phyloP scores from a whole-genome alignment of 2,329 filamentous ascomycete genomes.

The Cadophora sp. region DNA sequence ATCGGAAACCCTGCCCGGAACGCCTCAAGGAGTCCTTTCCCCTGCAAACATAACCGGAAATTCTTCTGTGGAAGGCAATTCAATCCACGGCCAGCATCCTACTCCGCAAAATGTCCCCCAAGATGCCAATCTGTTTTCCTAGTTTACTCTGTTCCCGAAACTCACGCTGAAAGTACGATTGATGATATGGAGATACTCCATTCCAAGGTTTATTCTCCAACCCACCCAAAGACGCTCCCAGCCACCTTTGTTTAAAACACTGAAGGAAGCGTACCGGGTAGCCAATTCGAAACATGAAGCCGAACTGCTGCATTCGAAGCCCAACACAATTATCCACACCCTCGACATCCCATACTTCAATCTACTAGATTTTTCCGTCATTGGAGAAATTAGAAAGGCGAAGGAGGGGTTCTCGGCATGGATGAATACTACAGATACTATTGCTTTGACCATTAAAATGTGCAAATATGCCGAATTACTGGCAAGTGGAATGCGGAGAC shows the following conservation, averaged over 20 bases:
- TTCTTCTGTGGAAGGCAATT: background rate
- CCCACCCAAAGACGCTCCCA: background rate
- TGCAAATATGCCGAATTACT: background rate
- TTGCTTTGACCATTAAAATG: background rate
- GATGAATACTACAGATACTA: background rate
- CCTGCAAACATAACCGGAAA: background rate
- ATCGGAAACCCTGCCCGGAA: background rate
- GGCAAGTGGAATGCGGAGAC: background rate
- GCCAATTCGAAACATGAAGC: background rate
- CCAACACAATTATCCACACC: background rate
- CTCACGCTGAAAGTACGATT: background rate
- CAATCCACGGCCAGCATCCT: background rate
- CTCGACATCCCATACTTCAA: background rate
- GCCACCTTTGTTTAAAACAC: background rate
- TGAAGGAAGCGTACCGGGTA: background rate
- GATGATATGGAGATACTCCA: background rate
- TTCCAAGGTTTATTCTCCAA: background rate
- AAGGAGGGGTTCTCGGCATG: background rate
- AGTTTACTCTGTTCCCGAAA: background rate
- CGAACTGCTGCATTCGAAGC: background rate
- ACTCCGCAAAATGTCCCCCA: background rate
- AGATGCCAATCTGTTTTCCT: background rate
- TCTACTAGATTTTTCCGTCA: background rate
- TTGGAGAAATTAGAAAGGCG: background rate
- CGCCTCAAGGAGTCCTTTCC: background rate